Percentiles rank a stretch among this genome's conserved stretches.
phyloP scores from a whole-genome alignment of 148 eudicot genomes.

The Heliosperma pusillum region DNA sequence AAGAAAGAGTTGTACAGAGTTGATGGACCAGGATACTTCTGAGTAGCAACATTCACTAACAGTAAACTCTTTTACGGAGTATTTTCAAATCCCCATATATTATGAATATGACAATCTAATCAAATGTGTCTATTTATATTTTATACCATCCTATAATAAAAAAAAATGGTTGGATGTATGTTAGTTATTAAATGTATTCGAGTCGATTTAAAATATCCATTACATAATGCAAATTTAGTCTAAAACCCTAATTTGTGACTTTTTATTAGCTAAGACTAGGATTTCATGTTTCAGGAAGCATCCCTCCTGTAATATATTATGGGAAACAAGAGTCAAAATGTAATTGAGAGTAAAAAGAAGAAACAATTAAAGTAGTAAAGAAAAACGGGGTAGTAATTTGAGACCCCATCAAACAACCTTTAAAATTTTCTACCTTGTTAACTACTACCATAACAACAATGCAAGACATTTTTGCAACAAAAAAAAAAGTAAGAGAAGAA shows the following conservation, averaged over 20 bases:
- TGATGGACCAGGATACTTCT: slow-evolving; percentile 29
- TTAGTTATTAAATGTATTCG: too few relatives aligned
- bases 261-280: too few relatives aligned
- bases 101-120: not conserved
- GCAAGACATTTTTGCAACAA: slow-evolving; percentile 11
- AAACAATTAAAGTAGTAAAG: too few relatives aligned
- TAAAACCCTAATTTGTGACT: slow-evolving; percentile 28
- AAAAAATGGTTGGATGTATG: too few relatives aligned
- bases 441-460: slow-evolving; percentile 13
- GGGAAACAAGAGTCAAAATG: too few relatives aligned
- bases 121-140: too few relatives aligned
- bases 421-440: slow-evolving; percentile 6
- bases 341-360: not conserved
- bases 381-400: not conserved
- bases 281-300: too few relatives aligned
- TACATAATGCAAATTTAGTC: too few relatives aligned
- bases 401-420: slow-evolving; percentile 3
- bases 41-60: slow-evolving; percentile 17
- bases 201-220: not conserved
- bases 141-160: too few relatives aligned
- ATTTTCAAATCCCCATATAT: slow-evolving; percentile 49
- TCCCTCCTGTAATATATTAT: too few relatives aligned
- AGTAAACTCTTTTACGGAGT: slow-evolving; percentile 15
- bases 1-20: slow-evolving; percentile 24
- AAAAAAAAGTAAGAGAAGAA: slow-evolving; percentile 29